Evolutionary conservation across 768 basidiomycete species (phyloP), one percentile per base, ranked within the genome.

Genomic region (Tricholoma bakamatsutake): DNA sequence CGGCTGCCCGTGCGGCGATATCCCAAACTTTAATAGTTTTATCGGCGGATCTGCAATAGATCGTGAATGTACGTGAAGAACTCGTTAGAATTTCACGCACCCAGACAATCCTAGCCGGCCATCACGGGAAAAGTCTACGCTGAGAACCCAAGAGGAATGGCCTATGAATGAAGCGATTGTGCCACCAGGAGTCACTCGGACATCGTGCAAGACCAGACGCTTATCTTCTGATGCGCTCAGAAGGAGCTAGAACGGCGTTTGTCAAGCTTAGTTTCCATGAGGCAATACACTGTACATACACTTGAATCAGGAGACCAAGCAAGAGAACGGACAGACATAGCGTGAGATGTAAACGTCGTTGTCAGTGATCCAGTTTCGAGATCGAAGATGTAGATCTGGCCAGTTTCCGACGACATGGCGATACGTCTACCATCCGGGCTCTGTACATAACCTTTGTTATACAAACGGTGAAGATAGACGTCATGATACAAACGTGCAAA

Each of bases 221-320:
- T 92, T 93, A 71, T 96, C 94, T 67, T 98, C 94, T 3, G 93
- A 95, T 2, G 88, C 94, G 42, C 91, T 93, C 51, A 94, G 75
- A 3, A 98, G 78, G 52, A 92, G 79, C 93, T 97, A 33, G 37
- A 6, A 31, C 27, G n/a, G 33, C n/a, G 54, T 10, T 17, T 39
- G 5, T 46, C 35, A 57, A 33, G 40, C 13, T 45, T 17, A 8
- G 28, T 34, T 27, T 43, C 52, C 52, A 43, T 35, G 49, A n/a
- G 33, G n/a, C 9, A 27, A 33, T 11, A 2, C 21, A 17, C 15
- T 17, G 18, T 35, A 75, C 83, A 57, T 66, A 95, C 93, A 69
- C 84, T 90, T 1, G 88, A 88, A 67, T 97, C 94, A 50, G 83
- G 80, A 9, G 92, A 93, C 94, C 94, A 98, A 7, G 89, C 81